Conservation (phyloP, 345 rosid genomes). For the Eucalyptus leucophloia region DNA sequence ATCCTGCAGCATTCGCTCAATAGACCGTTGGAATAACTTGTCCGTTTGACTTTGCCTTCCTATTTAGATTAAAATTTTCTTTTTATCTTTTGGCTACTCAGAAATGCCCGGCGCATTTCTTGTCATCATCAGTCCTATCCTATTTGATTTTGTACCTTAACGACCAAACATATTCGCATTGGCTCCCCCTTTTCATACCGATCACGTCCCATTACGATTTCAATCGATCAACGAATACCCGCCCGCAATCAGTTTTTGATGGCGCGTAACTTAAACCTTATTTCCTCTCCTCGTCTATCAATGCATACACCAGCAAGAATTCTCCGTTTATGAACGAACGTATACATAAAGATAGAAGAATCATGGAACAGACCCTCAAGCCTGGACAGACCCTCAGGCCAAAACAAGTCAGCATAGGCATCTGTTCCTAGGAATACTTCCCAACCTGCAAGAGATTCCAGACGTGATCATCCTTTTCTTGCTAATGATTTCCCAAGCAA, state of each 20-base stretch:
- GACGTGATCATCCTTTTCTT: neutral
- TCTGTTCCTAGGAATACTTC: neutral
- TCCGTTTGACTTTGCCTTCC: too few species aligned
- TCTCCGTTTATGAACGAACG: neutral
- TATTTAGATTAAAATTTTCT: too few species aligned
- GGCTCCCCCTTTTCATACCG: neutral
- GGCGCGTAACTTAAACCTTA: fast-evolving
- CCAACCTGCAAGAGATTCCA: neutral
- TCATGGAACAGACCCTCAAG: neutral
- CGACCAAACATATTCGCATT: neutral
- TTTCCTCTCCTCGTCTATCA: neutral
- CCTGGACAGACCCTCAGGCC: too few species aligned
- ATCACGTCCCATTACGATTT: neutral
- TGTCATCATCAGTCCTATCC: too few species aligned
- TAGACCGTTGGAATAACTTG: too few species aligned
- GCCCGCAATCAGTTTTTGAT: neutral
- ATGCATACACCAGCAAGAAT: neutral
- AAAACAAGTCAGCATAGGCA: too few species aligned
- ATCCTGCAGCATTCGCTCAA: too few species aligned
- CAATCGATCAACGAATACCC: neutral
- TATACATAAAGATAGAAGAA: neutral
- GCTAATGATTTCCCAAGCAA: neutral
- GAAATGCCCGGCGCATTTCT: too few species aligned
- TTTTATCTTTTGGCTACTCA: too few species aligned
- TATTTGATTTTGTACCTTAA: too few species aligned